Percentiles rank a stretch among this genome's conserved stretches.
phyloP scores from a whole-genome alignment of 1,139 yeast species.

The Blastobotrys proliferans region DNA sequence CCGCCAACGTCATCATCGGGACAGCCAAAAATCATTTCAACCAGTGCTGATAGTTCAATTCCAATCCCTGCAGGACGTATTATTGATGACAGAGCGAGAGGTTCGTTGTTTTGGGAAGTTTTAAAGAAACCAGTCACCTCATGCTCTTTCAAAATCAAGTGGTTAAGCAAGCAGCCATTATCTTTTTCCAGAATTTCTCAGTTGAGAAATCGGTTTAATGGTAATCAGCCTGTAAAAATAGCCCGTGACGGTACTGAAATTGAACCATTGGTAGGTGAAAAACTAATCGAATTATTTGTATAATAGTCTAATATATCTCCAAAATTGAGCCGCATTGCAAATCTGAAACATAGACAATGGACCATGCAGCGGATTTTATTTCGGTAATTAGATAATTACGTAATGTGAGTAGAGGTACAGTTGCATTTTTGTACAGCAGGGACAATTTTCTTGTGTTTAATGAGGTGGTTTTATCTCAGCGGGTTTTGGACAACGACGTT shows the following conservation, averaged over 20 bases:
- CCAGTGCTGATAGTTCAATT: slow-evolving; percentile 23
- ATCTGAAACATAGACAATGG: too few relatives aligned
- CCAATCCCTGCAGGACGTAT: slow-evolving; percentile 38
- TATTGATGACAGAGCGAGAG: slow-evolving; percentile 38
- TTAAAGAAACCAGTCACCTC: neutral
- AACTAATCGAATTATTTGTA: slow-evolving; percentile 29
- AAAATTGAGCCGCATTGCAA: too few relatives aligned
- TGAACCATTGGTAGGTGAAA: slow-evolving; percentile 34
- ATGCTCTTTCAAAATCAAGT: slow-evolving; percentile 34
- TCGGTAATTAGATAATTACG: too few relatives aligned
- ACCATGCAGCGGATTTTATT: too few relatives aligned
- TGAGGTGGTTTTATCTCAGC: too few relatives aligned
- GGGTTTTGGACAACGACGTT: too few relatives aligned
- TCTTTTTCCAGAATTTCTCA: slow-evolving; percentile 34
- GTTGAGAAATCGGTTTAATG: slow-evolving; percentile 35
- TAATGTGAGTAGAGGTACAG: too few relatives aligned
- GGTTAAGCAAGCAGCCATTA: slow-evolving; percentile 34
- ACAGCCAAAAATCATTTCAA: slow-evolving; percentile 22
- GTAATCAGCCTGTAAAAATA: slow-evolving; percentile 37
- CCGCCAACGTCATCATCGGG: neutral
- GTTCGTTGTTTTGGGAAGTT: slow-evolving; percentile 40
- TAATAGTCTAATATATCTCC: neutral
- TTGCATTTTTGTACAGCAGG: too few relatives aligned
- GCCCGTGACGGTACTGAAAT: slow-evolving; percentile 43
- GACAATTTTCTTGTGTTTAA: too few relatives aligned